phyloP scores from a whole-genome alignment of 108 stramenopile genomes.

The Cyclostephanos tholiformis region DNA sequence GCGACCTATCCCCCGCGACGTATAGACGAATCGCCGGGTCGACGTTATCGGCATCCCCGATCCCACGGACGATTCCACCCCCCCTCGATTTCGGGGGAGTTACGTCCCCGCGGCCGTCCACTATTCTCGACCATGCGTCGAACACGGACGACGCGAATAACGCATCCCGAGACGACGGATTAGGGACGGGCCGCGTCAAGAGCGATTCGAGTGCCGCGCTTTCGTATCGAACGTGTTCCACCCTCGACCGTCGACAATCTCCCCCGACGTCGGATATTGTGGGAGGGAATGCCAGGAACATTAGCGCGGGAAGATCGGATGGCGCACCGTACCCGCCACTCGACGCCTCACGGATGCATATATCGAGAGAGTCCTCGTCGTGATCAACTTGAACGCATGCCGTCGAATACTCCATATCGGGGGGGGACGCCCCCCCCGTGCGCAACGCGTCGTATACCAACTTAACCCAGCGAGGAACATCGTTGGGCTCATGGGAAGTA shows the following conservation, averaged over 20 bases:
- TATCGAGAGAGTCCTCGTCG: conserved; percentile 35
- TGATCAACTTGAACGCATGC: conserved; percentile 28
- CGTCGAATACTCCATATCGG: conserved; percentile 6
- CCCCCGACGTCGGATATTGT: neutral
- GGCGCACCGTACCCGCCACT: conserved; percentile 30
- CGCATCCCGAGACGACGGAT: neutral
- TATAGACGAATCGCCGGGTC: conserved; percentile 68
- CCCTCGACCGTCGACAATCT: neutral
- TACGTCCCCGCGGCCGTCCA: conserved; percentile 27
- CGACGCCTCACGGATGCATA: conserved; percentile 13
- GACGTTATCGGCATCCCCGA: neutral
- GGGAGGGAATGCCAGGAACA: conserved; percentile 18
- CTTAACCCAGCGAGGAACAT: neutral
- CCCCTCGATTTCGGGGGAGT: conserved; percentile 2
- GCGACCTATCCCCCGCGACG: conserved; percentile 85
- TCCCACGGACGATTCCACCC: neutral
- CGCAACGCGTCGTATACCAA: conserved; percentile 14
- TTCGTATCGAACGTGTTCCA: conserved; percentile 25
- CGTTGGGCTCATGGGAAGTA: neutral
- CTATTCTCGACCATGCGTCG: conserved; percentile 31
- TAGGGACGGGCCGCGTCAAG: neutral
- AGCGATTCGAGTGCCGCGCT: conserved; percentile 22
- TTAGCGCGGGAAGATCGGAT: conserved; percentile 30
- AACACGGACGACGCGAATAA: conserved; percentile 6
- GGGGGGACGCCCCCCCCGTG: neutral